These are phyloP conservation scores for Penicillium verhagenii DNA, from an alignment of 495 filamentous ascomycete species.

Conservation along the genomic window DNA sequence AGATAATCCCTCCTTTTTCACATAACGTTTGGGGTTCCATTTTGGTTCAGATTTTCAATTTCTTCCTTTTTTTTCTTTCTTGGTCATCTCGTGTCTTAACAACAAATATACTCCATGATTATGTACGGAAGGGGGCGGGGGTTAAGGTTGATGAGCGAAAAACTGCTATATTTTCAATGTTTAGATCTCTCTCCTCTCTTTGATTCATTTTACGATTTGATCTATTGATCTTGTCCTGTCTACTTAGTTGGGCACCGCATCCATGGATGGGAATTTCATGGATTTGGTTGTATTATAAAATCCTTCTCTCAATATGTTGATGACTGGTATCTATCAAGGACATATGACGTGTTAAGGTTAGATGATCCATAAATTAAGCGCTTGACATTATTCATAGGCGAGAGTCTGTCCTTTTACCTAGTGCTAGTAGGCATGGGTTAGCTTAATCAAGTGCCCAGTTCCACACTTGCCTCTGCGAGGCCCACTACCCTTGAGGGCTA, in stretches of 20 bases:
- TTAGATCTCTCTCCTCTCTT: conserved; percentile 45
- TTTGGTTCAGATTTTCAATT: background rate
- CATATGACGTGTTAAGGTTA: too few relatives aligned
- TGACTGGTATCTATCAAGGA: conserved; percentile 14
- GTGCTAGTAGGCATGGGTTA: too few relatives aligned
- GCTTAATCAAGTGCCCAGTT: too few relatives aligned
- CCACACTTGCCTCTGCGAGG: too few relatives aligned
- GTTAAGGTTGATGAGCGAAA: conserved; percentile 37
- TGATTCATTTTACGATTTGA: conserved; percentile 19
- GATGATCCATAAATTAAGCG: too few relatives aligned
- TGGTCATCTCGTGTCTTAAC: conserved; percentile 35
- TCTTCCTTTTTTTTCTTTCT: conserved; percentile 20
- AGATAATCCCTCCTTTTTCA: background rate
- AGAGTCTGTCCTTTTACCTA: too few relatives aligned
- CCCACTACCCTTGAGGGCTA: too few relatives aligned
- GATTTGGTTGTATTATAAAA: conserved; percentile 36
- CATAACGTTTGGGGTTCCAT: background rate
- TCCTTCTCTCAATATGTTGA: too few relatives aligned
- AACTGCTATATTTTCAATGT: conserved; percentile 33
- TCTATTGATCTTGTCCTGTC: conserved; percentile 21
- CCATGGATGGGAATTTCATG: conserved; percentile 32
- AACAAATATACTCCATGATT: conserved; percentile 30
- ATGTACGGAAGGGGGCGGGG: conserved; percentile 23
- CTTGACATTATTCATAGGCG: too few relatives aligned
- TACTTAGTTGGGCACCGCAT: conserved; percentile 23